Conservation (phyloP, 441 rosid species). For the Gossypium lobatum region DNA sequence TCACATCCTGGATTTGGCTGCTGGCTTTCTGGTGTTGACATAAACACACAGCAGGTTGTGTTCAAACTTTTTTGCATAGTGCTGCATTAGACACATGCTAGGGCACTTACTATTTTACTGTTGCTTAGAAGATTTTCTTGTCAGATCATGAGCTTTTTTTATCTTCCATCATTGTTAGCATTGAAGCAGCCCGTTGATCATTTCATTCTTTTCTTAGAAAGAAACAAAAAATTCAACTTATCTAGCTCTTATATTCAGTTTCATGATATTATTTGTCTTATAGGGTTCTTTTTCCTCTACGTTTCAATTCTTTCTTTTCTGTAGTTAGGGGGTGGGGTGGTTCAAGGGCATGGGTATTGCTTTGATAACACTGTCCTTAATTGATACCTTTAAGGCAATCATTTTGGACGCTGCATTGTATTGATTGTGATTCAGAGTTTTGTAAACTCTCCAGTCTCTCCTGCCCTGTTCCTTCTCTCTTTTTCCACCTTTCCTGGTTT, state of each 20-base stretch:
- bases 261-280: neutral
- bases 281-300: neutral
- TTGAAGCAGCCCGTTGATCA: neutral
- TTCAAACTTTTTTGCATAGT: neutral
- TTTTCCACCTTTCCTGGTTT: conserved; percentile 36
- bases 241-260: neutral
- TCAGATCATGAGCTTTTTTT: neutral
- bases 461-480: neutral
- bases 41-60: conserved; percentile 93
- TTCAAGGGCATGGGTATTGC: neutral
- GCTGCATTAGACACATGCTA: neutral
- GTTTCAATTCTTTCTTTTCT: neutral
- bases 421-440: neutral
- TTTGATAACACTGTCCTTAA: neutral
- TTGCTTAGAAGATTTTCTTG: neutral
- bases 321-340: neutral
- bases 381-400: neutral
- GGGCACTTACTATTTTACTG: neutral
- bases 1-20: conserved; percentile 99
- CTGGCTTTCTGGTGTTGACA: conserved; percentile 99
- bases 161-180: neutral
- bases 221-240: neutral
- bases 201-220: neutral
- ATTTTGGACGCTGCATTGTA: neutral
- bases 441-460: neutral